phyloP scores from a whole-genome alignment of 1,139 yeast species.

The Suhomyces bokatorum region DNA sequence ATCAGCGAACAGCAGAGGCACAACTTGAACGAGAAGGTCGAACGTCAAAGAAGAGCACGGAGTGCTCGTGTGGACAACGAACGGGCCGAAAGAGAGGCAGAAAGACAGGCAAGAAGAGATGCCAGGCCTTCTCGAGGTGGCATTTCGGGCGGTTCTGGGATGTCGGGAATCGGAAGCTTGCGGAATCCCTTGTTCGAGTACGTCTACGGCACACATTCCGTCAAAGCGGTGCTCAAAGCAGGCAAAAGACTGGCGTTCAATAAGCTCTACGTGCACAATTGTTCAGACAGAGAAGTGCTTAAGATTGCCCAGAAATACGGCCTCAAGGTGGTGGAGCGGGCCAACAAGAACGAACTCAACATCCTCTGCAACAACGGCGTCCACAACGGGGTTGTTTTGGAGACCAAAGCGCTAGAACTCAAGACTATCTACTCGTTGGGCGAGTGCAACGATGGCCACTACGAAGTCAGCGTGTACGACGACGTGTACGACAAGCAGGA shows the following conservation, averaged over 20 bases:
- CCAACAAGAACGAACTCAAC: constrained; percentile 59
- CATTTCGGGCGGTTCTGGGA: background rate
- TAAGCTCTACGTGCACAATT: constrained; percentile 51
- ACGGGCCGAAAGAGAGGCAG: constrained; percentile 59
- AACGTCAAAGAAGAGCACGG: constrained; percentile 32
- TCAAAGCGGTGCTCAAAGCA: constrained; percentile 64
- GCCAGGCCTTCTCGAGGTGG: background rate
- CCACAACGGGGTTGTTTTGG: constrained; percentile 80
- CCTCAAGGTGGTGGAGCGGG: constrained; percentile 43
- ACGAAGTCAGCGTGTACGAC: constrained; percentile 23
- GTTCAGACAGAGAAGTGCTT: constrained; percentile 39
- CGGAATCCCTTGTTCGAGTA: constrained; percentile 60
- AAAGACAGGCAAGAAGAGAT: constrained; percentile 43
- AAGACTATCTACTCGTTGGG: constrained; percentile 43
- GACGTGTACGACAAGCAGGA: constrained; percentile 22
- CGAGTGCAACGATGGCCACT: constrained; percentile 28
- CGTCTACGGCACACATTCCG: constrained; percentile 76
- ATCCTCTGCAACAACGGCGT: constrained; percentile 65
- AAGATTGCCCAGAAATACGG: constrained; percentile 46
- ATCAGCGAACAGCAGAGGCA: constrained; percentile 31
- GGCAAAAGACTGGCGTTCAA: constrained; percentile 55
- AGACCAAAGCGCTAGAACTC: constrained; percentile 58
- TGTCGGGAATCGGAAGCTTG: background rate
- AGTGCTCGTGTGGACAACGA: constrained; percentile 14
- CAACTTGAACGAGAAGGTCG: constrained; percentile 36